A percentile compares a stretch with the other conserved stretches of the same genome.
Evolutionary conservation across 208 protist genomes (phyloP).

Genomic region (Trypanosoma melophagium): DNA sequence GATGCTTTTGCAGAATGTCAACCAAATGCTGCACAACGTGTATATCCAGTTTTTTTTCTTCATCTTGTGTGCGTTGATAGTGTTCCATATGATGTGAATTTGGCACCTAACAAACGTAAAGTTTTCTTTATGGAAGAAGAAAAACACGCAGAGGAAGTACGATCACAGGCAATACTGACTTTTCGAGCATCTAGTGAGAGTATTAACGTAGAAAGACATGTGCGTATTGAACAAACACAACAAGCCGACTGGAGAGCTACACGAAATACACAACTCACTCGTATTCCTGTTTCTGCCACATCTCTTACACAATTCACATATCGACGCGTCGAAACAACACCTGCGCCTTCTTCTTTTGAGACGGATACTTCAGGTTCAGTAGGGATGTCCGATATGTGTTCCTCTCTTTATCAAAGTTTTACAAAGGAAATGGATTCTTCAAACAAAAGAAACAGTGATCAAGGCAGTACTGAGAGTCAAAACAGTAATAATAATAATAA

Average conservation of each 20-base stretch:
- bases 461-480: too few species aligned
- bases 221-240: constrained; percentile 41
- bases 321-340: constrained; percentile 1
- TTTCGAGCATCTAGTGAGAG: constrained; percentile 47
- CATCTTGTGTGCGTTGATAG: constrained; percentile 27
- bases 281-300: constrained; percentile 67
- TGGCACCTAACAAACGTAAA: constrained; percentile 62
- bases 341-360: background rate
- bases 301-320: constrained; percentile 61
- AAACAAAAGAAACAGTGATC: background rate
- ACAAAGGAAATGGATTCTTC: constrained; percentile 4
- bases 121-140: constrained; percentile 32
- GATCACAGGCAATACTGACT: constrained; percentile 22
- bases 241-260: constrained; percentile 33
- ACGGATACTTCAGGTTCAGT: background rate
- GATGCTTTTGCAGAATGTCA: constrained; percentile 73
- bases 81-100: constrained; percentile 80
- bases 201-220: constrained; percentile 40
- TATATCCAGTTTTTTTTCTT: constrained; percentile 74
- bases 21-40: constrained; percentile 68
- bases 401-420: constrained; percentile 38
- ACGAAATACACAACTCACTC: constrained; percentile 37
- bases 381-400: constrained; percentile 40
- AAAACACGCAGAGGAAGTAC: constrained; percentile 30
- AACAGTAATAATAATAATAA: too few species aligned